A percentile compares a stretch with the other conserved stretches of the same genome.
phyloP scores from a whole-genome alignment of 805 yeast species.

The Sugiyamaella boreocaroliniensis region DNA sequence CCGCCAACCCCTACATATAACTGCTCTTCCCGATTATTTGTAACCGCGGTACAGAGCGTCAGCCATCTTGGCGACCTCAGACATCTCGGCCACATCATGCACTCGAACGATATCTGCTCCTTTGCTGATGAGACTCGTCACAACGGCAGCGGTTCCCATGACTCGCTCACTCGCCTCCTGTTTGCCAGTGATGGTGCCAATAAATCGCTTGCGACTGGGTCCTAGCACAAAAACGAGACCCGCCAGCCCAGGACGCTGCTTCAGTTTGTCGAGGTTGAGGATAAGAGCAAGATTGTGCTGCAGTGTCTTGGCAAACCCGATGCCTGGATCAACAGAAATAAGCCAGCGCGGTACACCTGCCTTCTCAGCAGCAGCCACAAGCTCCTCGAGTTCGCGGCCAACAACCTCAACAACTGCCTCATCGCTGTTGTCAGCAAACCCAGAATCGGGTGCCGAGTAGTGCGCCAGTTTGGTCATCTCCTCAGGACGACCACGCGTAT shows the following conservation, averaged over 20 bases:
- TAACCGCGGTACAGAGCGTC: constrained; percentile 61
- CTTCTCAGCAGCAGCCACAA: constrained; percentile 48
- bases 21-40: too few relatives aligned
- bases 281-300: constrained; percentile 63
- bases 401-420: constrained; percentile 47
- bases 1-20: too few relatives aligned
- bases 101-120: constrained; percentile 80
- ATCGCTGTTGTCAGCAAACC: constrained; percentile 19
- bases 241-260: constrained; percentile 23
- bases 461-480: constrained; percentile 59
- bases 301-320: constrained; percentile 89
- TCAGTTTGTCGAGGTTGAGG: constrained; percentile 28
- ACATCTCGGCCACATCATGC: constrained; percentile 66
- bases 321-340: constrained; percentile 85
- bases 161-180: constrained; percentile 54
- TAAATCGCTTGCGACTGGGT: constrained; percentile 80
- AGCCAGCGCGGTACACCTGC: constrained; percentile 84
- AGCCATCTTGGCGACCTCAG: constrained; percentile 51
- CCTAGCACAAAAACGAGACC: constrained; percentile 72
- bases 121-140: constrained; percentile 65
- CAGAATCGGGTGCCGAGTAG: constrained; percentile 36
- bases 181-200: constrained; percentile 66
- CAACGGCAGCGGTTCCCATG: constrained; percentile 68
- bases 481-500: constrained; percentile 73
- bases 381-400: constrained; percentile 55